These are phyloP conservation scores for Jatropha multifida DNA, from an alignment of 441 rosid genomes.

Conservation along the genomic window DNA sequence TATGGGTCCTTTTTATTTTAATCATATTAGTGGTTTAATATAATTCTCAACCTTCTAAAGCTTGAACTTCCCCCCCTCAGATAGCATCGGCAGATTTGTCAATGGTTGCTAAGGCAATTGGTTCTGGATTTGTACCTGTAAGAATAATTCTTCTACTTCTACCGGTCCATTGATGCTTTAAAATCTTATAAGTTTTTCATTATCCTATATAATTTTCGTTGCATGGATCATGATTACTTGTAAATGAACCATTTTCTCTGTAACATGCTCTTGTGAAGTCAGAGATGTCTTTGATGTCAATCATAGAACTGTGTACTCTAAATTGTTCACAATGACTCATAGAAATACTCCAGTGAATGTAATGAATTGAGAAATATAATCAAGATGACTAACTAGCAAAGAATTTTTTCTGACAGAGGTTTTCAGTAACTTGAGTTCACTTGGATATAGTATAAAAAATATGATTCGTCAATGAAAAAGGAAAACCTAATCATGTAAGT, in stretches of 20 bases:
- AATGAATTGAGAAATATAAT: neutral
- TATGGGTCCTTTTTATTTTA: neutral
- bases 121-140: conserved; percentile 89
- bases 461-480: neutral
- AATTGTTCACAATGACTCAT: neutral
- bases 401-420: neutral
- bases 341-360: neutral
- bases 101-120: conserved; percentile 59
- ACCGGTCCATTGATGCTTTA: neutral
- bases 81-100: conserved; percentile 66
- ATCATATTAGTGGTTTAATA: neutral
- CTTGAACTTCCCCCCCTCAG: conserved; percentile 39
- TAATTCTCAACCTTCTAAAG: conserved; percentile 17
- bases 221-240: neutral
- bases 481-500: neutral
- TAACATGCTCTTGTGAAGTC: neutral
- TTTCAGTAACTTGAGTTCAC: neutral
- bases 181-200: neutral
- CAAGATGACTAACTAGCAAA: neutral
- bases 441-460: neutral
- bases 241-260: neutral
- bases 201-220: neutral
- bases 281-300: neutral
- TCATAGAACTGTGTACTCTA: neutral
- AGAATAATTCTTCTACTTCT: conserved; percentile 29